Evolutionary conservation across 176 grass and related monocot species (phyloP), one percentile per base, ranked within the genome.

Genomic region (Bothriochloa decipiens): DNA sequence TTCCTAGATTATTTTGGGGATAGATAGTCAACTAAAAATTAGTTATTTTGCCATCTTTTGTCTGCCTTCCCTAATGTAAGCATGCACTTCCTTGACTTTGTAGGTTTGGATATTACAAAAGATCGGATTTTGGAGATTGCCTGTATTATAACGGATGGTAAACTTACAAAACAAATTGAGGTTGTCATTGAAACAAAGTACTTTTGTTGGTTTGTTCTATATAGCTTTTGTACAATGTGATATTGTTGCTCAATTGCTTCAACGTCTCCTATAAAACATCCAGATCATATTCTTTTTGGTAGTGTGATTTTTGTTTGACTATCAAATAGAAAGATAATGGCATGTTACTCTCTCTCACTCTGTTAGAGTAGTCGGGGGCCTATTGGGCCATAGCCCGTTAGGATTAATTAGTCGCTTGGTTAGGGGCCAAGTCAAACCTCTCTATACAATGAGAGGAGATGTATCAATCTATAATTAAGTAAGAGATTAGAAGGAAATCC

Each of bases 51-150:
- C 18, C 42, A 20, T 73, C 6, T 52, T 52, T 66, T 80, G 3
- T 72, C 12, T 32, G 12, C n/a, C 6, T 45, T 45, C 35, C 35
- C 35, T 8, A 26, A 72, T 42, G 6, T 39, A 39, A 75, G 33
- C 45, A 74, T 20, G 73, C 57, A 47, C 33, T 65, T 82, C 65
- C 72, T 87, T 16, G 40, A 76, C 40, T 79, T 20, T 88, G 72
- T 77, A 97, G 95, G 94, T 90, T 87, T 97, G 89, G 87, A 94
- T 90, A 77, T 91, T 72, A 82, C 88, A 32, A 88, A 90, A 84
- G 94, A 97, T 70, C 88, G 83, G 62, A 94, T 97, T 78, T 81
- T 97, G 90, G 94, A 97, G 89, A 97, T 97, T 65, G 92, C 94
- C 87, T 97, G 94, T 83, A 80, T 97, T 33, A 81, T 97, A 84